Percentiles rank a stretch among this genome's conserved stretches.
These are phyloP conservation scores for Tardiomyces depauwii DNA, from an alignment of 1,139 yeast genomes.

Conservation along the genomic window DNA sequence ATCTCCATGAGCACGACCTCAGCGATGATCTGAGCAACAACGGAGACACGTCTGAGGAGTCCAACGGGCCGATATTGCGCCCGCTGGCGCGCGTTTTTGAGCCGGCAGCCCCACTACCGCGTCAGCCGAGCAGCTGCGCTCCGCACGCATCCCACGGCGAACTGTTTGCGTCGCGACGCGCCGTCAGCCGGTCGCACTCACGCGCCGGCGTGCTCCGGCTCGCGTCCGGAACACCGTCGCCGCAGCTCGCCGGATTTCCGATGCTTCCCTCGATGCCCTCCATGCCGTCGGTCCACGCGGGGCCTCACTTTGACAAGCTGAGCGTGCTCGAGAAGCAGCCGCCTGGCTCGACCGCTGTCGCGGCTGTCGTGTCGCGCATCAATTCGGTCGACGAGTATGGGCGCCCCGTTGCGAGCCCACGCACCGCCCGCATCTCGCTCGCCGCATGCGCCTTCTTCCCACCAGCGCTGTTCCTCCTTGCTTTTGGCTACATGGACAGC, in stretches of 20 bases:
- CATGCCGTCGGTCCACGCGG: conserved; percentile 6
- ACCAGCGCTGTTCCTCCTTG: conserved; percentile 28
- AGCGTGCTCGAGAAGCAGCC: not conserved
- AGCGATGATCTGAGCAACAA: not conserved
- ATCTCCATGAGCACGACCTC: no score
- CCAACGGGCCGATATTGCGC: not conserved
- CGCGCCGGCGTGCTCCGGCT: not conserved
- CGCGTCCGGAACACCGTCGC: not conserved
- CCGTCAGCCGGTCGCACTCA: not conserved
- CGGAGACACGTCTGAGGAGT: not conserved
- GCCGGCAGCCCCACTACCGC: not conserved
- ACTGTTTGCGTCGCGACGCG: not conserved
- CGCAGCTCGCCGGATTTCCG: conserved; percentile 8
- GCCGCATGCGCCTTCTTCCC: conserved; percentile 23
- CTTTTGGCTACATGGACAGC: conserved; percentile 25
- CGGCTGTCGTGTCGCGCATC: not conserved
- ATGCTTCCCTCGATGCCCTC: conserved; percentile 7
- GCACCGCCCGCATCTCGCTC: conserved; percentile 11
- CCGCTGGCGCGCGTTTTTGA: not conserved
- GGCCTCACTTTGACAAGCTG: not conserved
- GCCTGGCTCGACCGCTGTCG: no score
- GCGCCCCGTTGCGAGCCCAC: conserved; percentile 6
- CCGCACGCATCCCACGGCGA: not conserved
- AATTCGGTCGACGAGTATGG: conserved; percentile 10
- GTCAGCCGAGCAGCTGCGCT: not conserved